Evolutionary conservation across 768 basidiomycete genomes (phyloP), one percentile per base, ranked within the genome.

Genomic region (Cystobasidium ongulense): DNA sequence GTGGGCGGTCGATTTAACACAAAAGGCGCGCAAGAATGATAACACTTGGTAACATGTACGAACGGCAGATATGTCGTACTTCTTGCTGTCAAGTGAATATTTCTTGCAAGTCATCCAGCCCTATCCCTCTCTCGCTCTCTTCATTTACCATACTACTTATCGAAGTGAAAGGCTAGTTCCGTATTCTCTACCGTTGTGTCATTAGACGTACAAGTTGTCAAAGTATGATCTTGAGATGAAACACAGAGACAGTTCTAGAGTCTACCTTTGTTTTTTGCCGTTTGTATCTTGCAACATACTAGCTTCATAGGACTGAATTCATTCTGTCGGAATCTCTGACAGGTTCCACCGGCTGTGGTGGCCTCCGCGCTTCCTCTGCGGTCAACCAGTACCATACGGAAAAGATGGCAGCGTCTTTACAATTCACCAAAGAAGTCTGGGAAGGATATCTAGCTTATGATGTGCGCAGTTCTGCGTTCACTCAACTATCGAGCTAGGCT

Each of bases 371-470:
- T 57, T 25, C 21, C 8, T 57, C 54, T 7, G 7, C 54, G 23
- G 54, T 25, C 54, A 57, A n/a, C n/a, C n/a, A n/a, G n/a, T n/a
- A n/a, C n/a, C n/a, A n/a, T n/a, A n/a, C n/a, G n/a, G n/a, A n/a
- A 50, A 41, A 50, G 3, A 71, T 71, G 68, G 54, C 68, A 13
- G 68, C 68, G 11, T 71, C 50, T 35, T n/a, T 59, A 52, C 52
- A 71, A 36, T 71, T 54, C 54, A 38, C 38, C 5, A 52, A 71
- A 25, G 68, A 71, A 35, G 68, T 71, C 50, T 71, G 68, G 68
- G 27, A 54, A 27, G 68, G 33, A 53, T 71, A 71, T 41, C 68
- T 71, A 10, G 43, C 25, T n/a, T 54, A 46, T 21, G 68, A 71
- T 21, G 68, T 59, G 54, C n/a, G 68, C 29, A 11, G 4, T 5